phyloP scores from a whole-genome alignment of 805 yeast species.

The Saccharomycopsis sp. region DNA sequence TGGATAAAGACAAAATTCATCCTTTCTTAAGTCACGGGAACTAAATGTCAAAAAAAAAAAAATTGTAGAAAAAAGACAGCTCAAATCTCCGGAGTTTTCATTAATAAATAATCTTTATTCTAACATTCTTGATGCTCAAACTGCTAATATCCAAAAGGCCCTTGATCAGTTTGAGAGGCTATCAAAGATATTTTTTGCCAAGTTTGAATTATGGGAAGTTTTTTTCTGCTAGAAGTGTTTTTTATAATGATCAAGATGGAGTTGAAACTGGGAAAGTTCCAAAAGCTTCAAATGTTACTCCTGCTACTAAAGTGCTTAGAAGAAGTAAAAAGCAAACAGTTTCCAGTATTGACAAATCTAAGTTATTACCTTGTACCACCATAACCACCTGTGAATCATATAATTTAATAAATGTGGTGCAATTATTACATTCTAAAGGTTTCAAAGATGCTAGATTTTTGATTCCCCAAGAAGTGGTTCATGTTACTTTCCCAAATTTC shows the following conservation, averaged over 20 bases:
- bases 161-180: background rate
- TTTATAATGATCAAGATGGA: background rate
- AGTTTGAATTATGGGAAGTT: background rate
- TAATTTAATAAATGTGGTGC: constrained; percentile 39
- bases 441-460: constrained; percentile 28
- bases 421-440: constrained; percentile 29
- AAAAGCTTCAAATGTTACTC: constrained; percentile 3
- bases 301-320: background rate
- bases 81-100: too few relatives aligned
- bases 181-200: background rate
- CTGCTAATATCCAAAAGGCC: background rate
- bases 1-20: too few relatives aligned
- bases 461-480: constrained; percentile 62
- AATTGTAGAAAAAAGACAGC: too few relatives aligned
- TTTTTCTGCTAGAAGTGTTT: background rate
- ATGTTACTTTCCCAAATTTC: constrained; percentile 25
- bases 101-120: too few relatives aligned
- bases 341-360: background rate
- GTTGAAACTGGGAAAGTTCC: constrained; percentile 2
- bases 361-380: constrained; percentile 44
- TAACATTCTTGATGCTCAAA: background rate
- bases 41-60: too few relatives aligned
- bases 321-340: background rate
- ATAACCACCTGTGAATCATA: constrained; percentile 66
- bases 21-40: too few relatives aligned